phyloP scores from a whole-genome alignment of 495 filamentous ascomycete genomes.

The Hypoxylon subgilvum region DNA sequence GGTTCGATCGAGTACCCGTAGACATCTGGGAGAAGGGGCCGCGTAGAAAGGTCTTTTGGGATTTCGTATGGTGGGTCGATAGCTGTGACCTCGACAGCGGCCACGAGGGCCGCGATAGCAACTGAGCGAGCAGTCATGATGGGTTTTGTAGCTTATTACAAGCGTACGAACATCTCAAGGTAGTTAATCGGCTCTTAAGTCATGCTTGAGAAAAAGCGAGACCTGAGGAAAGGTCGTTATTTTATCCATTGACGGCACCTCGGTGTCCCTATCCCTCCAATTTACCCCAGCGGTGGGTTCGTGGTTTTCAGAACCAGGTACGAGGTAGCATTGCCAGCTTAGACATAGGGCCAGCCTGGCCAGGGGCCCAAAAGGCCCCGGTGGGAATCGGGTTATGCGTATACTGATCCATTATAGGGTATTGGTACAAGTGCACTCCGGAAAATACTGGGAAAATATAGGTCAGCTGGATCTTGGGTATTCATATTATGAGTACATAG shows the following conservation, averaged over 20 bases:
- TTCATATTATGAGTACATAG: too few species aligned
- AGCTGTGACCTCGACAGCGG: conserved; percentile 13
- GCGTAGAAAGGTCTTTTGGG: conserved; percentile 19
- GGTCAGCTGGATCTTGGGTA: too few species aligned
- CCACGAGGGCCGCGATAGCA: conserved; percentile 17
- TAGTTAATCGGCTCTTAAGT: too few species aligned
- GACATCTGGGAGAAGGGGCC: conserved; percentile 29
- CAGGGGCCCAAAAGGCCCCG: not conserved
- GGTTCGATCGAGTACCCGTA: conserved; percentile 43
- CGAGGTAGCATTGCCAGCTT: conserved; percentile 29
- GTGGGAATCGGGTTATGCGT: conserved; percentile 27
- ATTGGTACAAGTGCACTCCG: too few species aligned
- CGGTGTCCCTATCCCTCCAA: not conserved
- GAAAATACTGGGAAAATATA: too few species aligned
- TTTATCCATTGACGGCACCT: conserved; percentile 21
- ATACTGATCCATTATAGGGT: too few species aligned
- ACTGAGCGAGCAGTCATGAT: conserved; percentile 21
- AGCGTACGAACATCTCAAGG: too few species aligned
- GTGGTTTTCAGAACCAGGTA: conserved; percentile 24
- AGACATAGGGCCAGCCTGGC: not conserved
- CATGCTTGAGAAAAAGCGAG: too few species aligned
- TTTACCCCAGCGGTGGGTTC: conserved; percentile 4
- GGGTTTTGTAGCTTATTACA: not conserved
- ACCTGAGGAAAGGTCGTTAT: conserved; percentile 1
- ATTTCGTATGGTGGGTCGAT: conserved; percentile 23